Conservation (phyloP, 139 green algal species). For the Coccomyxa sp. region DNA sequence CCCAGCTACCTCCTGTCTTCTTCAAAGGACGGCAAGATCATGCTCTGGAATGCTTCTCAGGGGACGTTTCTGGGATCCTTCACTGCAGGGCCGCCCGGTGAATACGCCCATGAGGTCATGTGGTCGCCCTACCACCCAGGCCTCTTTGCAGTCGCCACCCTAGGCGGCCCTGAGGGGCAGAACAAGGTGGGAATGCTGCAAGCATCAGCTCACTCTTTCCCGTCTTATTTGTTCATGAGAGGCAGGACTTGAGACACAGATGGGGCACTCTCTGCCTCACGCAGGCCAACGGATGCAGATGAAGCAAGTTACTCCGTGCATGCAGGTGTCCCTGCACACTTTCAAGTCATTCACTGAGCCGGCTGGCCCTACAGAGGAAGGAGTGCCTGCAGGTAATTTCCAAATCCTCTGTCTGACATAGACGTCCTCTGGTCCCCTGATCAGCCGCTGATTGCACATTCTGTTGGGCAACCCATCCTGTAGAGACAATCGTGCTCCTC, state of each 20-base stretch:
- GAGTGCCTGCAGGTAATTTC: no score
- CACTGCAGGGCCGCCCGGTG: neutral
- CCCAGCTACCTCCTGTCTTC: slow-evolving; percentile 81
- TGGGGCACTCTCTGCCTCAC: neutral
- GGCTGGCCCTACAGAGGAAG: no score
- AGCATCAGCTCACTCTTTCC: no score
- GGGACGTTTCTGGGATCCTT: slow-evolving; percentile 31
- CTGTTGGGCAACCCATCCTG: no score
- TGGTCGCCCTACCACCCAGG: slow-evolving; percentile 51
- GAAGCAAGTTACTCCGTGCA: neutral
- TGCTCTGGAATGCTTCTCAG: slow-evolving; percentile 83
- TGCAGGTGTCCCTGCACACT: slow-evolving; percentile 1
- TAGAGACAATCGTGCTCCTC: no score
- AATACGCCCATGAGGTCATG: slow-evolving; percentile 6
- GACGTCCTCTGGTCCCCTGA: no score
- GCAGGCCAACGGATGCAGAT: neutral
- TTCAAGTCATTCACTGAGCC: neutral
- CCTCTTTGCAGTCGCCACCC: slow-evolving; percentile 59
- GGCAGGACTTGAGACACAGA: neutral
- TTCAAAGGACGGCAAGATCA: slow-evolving; percentile 90
- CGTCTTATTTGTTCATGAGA: neutral
- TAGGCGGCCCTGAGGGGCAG: slow-evolving; percentile 29
- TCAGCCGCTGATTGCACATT: no score
- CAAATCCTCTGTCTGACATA: no score
- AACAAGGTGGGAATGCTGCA: neutral